phyloP scores from a whole-genome alignment of 176 grass and related monocot genomes.

The Rhynchospora tenuis region DNA sequence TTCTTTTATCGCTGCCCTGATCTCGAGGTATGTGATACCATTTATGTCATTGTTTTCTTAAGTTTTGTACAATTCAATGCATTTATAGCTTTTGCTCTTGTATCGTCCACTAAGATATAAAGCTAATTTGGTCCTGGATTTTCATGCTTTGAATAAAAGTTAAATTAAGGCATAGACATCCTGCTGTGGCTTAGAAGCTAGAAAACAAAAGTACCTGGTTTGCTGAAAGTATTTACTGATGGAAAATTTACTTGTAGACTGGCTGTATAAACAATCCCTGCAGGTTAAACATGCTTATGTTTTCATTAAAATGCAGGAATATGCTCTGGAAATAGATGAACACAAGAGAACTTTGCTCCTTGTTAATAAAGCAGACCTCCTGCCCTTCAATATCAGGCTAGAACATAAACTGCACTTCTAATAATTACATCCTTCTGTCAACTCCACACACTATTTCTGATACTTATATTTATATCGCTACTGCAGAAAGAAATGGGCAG shows the following conservation, averaged over 20 bases:
- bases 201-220: not conserved
- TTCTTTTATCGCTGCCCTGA: slow-evolving; percentile 83
- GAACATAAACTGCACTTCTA: not conserved
- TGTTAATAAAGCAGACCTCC: slow-evolving; percentile 95
- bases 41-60: not conserved
- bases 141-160: not conserved
- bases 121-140: not conserved
- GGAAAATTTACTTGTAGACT: not conserved
- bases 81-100: not conserved
- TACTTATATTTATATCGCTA: slow-evolving; percentile 15
- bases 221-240: not conserved
- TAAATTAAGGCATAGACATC: not conserved
- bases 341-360: slow-evolving; percentile 86
- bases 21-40: slow-evolving; percentile 58
- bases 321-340: slow-evolving; percentile 71
- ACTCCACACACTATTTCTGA: not conserved
- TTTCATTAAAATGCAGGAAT: slow-evolving; percentile 33
- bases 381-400: slow-evolving; percentile 68
- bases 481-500: slow-evolving; percentile 73
- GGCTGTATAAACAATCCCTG: not conserved
- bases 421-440: not conserved
- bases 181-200: not conserved
- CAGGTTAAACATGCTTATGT: not conserved
- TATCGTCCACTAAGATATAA: not conserved
- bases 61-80: not conserved